These are phyloP conservation scores for Aureobasidium sp. DNA, from an alignment of 2,329 filamentous ascomycete genomes.

Conservation along the genomic window DNA sequence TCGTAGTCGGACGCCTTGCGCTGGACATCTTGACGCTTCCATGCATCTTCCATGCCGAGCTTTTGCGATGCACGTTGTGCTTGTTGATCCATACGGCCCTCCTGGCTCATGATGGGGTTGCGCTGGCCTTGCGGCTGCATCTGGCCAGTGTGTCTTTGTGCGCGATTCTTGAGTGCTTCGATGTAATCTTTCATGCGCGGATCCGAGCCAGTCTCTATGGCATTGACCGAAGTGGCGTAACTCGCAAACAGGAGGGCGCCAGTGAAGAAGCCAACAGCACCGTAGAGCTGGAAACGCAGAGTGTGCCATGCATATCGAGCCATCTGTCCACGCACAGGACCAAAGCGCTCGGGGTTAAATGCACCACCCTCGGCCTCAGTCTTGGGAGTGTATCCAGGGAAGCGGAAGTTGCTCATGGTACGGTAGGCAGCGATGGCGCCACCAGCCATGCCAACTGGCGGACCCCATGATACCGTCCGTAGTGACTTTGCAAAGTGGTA, in stretches of 20 bases:
- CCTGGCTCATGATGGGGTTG: slow-evolving; percentile 13
- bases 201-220: slow-evolving; percentile 32
- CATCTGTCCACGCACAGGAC: slow-evolving; percentile 26
- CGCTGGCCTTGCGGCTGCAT: slow-evolving; percentile 13
- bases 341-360: slow-evolving; percentile 35
- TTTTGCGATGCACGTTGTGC: slow-evolving; percentile 11
- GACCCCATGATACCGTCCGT: slow-evolving; percentile 33
- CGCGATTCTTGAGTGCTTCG: slow-evolving; percentile 29
- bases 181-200: slow-evolving; percentile 35
- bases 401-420: slow-evolving; percentile 31
- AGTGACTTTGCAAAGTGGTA: slow-evolving; percentile 34
- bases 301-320: slow-evolving; percentile 30
- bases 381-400: slow-evolving; percentile 38
- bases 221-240: slow-evolving; percentile 30
- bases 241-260: slow-evolving; percentile 28
- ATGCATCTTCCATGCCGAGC: slow-evolving; percentile 4
- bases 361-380: slow-evolving; percentile 29
- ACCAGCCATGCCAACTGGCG: slow-evolving; percentile 28
- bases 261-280: slow-evolving; percentile 27
- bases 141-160: slow-evolving; percentile 20
- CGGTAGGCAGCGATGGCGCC: slow-evolving; percentile 31
- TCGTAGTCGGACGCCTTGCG: slow-evolving; percentile 21
- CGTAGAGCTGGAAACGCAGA: slow-evolving; percentile 26
- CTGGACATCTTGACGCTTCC: slow-evolving; percentile 13
- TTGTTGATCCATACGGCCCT: slow-evolving; percentile 17